These are phyloP conservation scores for Cystoderma amianthinum DNA, from an alignment of 768 basidiomycete genomes.

Conservation along the genomic window DNA sequence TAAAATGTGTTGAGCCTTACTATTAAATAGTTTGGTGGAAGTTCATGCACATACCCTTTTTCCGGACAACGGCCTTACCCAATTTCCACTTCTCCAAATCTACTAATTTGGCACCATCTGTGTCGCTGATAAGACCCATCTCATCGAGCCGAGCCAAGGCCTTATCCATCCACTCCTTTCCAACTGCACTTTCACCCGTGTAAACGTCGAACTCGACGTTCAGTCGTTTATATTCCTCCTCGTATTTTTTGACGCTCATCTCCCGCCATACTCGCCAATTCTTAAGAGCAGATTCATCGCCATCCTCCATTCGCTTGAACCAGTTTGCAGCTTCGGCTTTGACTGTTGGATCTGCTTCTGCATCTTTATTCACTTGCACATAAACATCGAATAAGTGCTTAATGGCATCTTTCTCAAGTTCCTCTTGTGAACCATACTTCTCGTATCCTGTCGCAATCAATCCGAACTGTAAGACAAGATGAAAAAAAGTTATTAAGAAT, in stretches of 20 bases:
- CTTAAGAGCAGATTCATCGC: constrained; percentile 73
- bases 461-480: constrained; percentile 48
- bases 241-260: constrained; percentile 85
- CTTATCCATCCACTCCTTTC: constrained; percentile 64
- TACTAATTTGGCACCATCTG: constrained; percentile 78
- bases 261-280: constrained; percentile 95
- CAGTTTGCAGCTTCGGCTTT: constrained; percentile 74
- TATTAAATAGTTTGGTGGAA: neutral
- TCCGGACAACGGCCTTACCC: constrained; percentile 84
- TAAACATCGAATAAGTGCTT: constrained; percentile 94
- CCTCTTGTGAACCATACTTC: constrained; percentile 82
- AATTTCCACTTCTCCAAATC: constrained; percentile 89
- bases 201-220: constrained; percentile 93
- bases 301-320: constrained; percentile 95
- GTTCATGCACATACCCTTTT: constrained; percentile 49
- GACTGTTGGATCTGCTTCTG: constrained; percentile 62
- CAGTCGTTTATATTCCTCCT: constrained; percentile 78
- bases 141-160: constrained; percentile 63
- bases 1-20: constrained; percentile 17
- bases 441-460: constrained; percentile 88
- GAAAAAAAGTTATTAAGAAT: neutral
- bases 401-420: constrained; percentile 83
- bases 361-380: constrained; percentile 88
- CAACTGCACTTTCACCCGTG: constrained; percentile 82
- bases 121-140: constrained; percentile 69